Evolutionary conservation across 345 rosid species (phyloP), one percentile per base, ranked within the genome.

Genomic region (Brassica incana): DNA sequence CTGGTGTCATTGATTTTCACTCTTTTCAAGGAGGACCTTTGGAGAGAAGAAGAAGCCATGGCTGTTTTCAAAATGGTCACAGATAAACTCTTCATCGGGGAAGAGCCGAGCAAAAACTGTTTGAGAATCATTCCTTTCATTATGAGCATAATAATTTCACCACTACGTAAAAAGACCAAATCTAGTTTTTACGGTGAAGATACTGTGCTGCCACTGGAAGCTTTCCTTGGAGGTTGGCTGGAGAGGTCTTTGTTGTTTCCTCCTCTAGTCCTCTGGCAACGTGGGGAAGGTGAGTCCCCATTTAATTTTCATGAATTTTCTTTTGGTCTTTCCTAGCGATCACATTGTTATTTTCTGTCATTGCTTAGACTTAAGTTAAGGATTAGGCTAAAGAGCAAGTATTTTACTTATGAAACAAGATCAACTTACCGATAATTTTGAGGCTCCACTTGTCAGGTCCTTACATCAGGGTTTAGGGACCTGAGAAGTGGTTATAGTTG

Each of bases 1-100:
- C 90, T 92, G 72, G 73, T 92, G 74, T 85, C 87, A 73, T 85
- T 91, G 69, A 78, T 91, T 77, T 56, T 82, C 80, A 84, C 86
- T 56, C 82, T 91, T 85, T 88, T 95, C 76, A 87, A 86, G 81
- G 87, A 89, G 81, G 80, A 83, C 71, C 77, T 88, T 69, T 95
- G 99, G 98, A 79, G 80, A 73, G 82, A 65, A 74, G 88, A 87
- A 77, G 89, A 92, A 80, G 95, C 98, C 76, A 61, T 72, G 81
- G 8, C 75, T 77, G 73, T 90, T 67, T 95, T 90, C 80, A 85
- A 86, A 71, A 68, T 88, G 78, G 80, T 92, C 71, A 81, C 85
- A 36, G 81, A 85, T 74, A 95, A 92, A 79, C 92, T 95, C 75
- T 89, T 78, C 80, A 84, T 92, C 23, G 93, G 98, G 62, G 95